Percentiles rank a stretch among this genome's conserved stretches.
phyloP scores from a whole-genome alignment of 208 protist species.

The Eutreptiella sp. region DNA sequence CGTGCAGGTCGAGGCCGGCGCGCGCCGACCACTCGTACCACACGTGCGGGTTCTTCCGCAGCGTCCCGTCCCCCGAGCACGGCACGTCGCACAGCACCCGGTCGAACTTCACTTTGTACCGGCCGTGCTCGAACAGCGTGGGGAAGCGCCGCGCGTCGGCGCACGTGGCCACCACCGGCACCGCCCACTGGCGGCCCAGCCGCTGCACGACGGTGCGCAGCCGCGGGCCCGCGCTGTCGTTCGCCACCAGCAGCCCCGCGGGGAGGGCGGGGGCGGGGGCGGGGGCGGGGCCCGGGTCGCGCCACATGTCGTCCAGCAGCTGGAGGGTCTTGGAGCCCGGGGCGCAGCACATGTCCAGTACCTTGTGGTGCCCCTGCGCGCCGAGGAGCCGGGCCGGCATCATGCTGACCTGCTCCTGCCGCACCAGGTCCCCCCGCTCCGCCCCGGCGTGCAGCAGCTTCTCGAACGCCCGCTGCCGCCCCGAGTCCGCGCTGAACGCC shows the following conservation, averaged over 20 bases:
- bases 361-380: constrained; percentile 54
- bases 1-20: constrained; percentile 70
- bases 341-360: constrained; percentile 24
- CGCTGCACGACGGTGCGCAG: background rate
- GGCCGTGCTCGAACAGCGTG: too few species aligned
- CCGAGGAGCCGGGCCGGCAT: constrained; percentile 66
- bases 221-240: constrained; percentile 30
- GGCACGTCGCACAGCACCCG: constrained; percentile 87
- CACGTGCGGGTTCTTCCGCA: constrained; percentile 84
- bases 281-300: too few species aligned
- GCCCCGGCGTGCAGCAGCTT: too few species aligned
- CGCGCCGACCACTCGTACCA: constrained; percentile 79
- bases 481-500: too few species aligned
- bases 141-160: constrained; percentile 54
- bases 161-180: too few species aligned
- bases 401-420: constrained; percentile 76
- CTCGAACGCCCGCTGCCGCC: too few species aligned
- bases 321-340: constrained; percentile 24
- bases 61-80: constrained; percentile 88
- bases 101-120: constrained; percentile 62
- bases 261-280: background rate
- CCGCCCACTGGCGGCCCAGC: background rate
- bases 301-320: constrained; percentile 9
- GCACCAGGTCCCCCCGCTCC: too few species aligned
- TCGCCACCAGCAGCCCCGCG: constrained; percentile 43